Evolutionary conservation across 2,329 filamentous ascomycete genomes (phyloP), one percentile per base, ranked within the genome.

Genomic region (Talaromyces sp.): DNA sequence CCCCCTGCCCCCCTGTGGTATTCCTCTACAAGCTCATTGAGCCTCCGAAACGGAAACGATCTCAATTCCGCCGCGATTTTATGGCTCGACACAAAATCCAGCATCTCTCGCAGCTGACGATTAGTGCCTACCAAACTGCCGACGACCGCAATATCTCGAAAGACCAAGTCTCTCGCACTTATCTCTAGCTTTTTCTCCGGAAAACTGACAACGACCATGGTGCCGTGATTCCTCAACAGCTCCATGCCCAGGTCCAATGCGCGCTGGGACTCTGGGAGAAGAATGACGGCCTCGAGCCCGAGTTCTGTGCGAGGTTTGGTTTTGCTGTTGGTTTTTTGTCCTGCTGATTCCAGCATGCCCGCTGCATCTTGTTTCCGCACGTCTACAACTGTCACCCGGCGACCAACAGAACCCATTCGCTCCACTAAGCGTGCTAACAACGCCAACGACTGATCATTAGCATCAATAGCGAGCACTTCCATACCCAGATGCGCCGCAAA

Each of bases 401-500:
- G 72, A 1, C 30, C 44, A 28, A 53, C 25, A n/a, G 49, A 11
- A 13, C 49, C 25, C 17, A 53, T n/a, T 25, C 19, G 39, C 6
- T 17, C 33, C 10, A 69, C 67, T 32, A 75, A 63, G 15, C 65
- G 64, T 39, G 67, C 68, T 4, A 76, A 76, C 73, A 63, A 36
- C 63, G 25, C 33, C 58, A 62, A 58, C 51, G 32, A 61, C 59
- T 39, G 57, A 57, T 59, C 64, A 60, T 49, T 63, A 19, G 66
- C 75, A 60, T 79, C 75, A 17, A 72, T 62, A 2, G 68, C 71
- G 17, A 73, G 70, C n/a, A 74, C 72, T 44, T 89, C 85, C 36
- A 86, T 87, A 11, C 87, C 87, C 1, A 92, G 78, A 1, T 88
- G 88, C 64, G 83, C 84, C 0, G 88, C 86, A 70, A 84, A 89